These are phyloP conservation scores for Coffea canephora DNA, from an alignment of 257 asterid species.

Conservation along the genomic window DNA sequence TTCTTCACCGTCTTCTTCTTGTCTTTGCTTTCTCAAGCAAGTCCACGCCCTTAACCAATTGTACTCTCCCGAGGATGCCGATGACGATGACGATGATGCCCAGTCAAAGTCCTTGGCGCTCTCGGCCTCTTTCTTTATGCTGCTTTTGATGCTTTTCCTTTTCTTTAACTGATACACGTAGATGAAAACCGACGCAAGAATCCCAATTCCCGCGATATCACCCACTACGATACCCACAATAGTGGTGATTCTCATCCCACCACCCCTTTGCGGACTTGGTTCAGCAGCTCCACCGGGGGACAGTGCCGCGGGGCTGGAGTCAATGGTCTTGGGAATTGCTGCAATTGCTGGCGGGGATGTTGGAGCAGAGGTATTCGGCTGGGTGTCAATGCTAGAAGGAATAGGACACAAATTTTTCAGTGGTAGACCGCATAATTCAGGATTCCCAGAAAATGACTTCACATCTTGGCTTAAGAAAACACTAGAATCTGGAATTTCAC, in stretches of 20 bases:
- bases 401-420: slow-evolving; percentile 48
- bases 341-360: slow-evolving; percentile 93
- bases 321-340: slow-evolving; percentile 66
- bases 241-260: slow-evolving; percentile 46
- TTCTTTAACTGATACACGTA: slow-evolving; percentile 45
- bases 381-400: slow-evolving; percentile 47
- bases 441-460: slow-evolving; percentile 55
- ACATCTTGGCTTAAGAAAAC: slow-evolving; percentile 43
- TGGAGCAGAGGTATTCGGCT: slow-evolving; percentile 44
- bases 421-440: slow-evolving; percentile 67
- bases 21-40: slow-evolving; percentile 52
- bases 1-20: slow-evolving; percentile 31
- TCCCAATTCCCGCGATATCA: slow-evolving; percentile 60
- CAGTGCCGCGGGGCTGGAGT: slow-evolving; percentile 38
- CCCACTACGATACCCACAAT: slow-evolving; percentile 74
- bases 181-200: slow-evolving; percentile 39
- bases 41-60: slow-evolving; percentile 79
- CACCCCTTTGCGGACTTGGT: slow-evolving; percentile 10
- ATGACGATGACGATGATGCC: slow-evolving; percentile 54
- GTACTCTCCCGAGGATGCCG: slow-evolving; percentile 50
- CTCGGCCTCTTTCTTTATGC: slow-evolving; percentile 41
- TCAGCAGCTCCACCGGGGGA: slow-evolving; percentile 23
- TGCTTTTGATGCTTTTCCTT: slow-evolving; percentile 30
- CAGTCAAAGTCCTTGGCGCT: slow-evolving; percentile 63
- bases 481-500: slow-evolving; percentile 55